Evolutionary conservation across 768 basidiomycete species (phyloP).

Genomic region (Tylopilus rubrobrunneus): DNA sequence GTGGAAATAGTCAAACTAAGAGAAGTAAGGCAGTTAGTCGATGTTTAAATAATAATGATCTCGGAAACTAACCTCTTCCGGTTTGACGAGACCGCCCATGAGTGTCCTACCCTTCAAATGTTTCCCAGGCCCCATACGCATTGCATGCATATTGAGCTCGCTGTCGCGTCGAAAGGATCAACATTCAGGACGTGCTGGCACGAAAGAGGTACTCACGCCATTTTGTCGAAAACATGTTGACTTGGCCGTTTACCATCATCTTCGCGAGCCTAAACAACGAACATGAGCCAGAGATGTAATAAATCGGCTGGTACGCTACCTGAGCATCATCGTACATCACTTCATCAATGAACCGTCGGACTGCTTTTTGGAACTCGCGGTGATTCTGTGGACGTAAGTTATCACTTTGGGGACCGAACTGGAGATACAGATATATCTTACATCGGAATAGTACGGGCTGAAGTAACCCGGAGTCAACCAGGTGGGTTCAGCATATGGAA

Average conservation of each 20-base stretch:
- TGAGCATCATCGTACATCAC: constrained; percentile 49
- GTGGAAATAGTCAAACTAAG: constrained; percentile 66
- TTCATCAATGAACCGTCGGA: constrained; percentile 64
- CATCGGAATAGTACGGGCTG: constrained; percentile 67
- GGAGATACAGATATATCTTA: constrained; percentile 22
- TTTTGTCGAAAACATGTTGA: constrained; percentile 70
- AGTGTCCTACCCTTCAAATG: constrained; percentile 76
- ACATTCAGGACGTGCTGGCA: background rate
- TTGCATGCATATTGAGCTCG: constrained; percentile 74
- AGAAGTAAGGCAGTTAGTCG: constrained; percentile 18
- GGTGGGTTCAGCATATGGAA: constrained; percentile 87
- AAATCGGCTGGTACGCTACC: constrained; percentile 12
- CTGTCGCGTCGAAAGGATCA: constrained; percentile 27
- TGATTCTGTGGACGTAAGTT: constrained; percentile 38
- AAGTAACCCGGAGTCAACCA: constrained; percentile 73
- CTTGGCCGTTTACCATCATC: constrained; percentile 88
- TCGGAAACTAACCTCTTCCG: constrained; percentile 54
- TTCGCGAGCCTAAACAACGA: constrained; percentile 53
- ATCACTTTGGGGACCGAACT: constrained; percentile 2
- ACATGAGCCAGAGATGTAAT: constrained; percentile 13
- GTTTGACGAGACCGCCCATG: constrained; percentile 69
- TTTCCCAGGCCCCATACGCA: constrained; percentile 88
- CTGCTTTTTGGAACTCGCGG: constrained; percentile 41
- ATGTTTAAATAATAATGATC: background rate
- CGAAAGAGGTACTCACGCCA: constrained; percentile 52